Conservation (phyloP, 108 stramenopile species). For the Phaeodactylum tricornutum region DNA sequence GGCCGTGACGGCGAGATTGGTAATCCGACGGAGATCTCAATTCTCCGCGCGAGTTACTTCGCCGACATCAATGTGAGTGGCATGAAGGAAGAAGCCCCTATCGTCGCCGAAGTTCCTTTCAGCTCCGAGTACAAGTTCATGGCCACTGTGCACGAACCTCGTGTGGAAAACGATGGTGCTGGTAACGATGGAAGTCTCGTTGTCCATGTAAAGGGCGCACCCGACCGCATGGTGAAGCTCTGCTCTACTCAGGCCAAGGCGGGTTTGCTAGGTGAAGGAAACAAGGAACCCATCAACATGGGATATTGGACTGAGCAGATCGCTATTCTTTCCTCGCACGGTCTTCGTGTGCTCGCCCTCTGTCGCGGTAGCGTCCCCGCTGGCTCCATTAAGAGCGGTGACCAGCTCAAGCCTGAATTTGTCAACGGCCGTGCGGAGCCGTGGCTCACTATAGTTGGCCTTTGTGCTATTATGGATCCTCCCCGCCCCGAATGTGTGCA, state of each 20-base stretch:
- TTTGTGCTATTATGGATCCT: constrained; percentile 93
- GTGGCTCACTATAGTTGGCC: constrained; percentile 83
- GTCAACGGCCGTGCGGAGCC: constrained; percentile 35
- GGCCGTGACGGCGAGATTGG: constrained; percentile 74
- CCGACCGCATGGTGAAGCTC: constrained; percentile 79
- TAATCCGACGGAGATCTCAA: constrained; percentile 80
- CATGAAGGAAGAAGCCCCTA: constrained; percentile 40
- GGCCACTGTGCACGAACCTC: constrained; percentile 50
- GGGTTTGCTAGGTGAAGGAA: constrained; percentile 30
- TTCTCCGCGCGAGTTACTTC: constrained; percentile 72
- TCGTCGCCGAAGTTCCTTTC: constrained; percentile 77
- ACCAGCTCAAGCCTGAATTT: constrained; percentile 62
- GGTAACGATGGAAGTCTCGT: constrained; percentile 33
- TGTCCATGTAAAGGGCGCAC: constrained; percentile 92
- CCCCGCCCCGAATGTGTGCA: constrained; percentile 83
- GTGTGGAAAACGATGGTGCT: constrained; percentile 26
- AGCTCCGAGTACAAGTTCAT: constrained; percentile 65
- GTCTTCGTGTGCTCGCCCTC: constrained; percentile 91
- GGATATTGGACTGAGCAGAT: constrained; percentile 76
- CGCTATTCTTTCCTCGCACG: constrained; percentile 76
- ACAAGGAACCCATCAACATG: constrained; percentile 54
- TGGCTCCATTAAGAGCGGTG: constrained; percentile 41
- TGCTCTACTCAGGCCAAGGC: constrained; percentile 52
- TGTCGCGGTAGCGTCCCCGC: constrained; percentile 56
- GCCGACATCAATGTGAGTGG: constrained; percentile 54